phyloP scores from a whole-genome alignment of 805 yeast genomes.

The Nakazawaea ambrosiae region DNA sequence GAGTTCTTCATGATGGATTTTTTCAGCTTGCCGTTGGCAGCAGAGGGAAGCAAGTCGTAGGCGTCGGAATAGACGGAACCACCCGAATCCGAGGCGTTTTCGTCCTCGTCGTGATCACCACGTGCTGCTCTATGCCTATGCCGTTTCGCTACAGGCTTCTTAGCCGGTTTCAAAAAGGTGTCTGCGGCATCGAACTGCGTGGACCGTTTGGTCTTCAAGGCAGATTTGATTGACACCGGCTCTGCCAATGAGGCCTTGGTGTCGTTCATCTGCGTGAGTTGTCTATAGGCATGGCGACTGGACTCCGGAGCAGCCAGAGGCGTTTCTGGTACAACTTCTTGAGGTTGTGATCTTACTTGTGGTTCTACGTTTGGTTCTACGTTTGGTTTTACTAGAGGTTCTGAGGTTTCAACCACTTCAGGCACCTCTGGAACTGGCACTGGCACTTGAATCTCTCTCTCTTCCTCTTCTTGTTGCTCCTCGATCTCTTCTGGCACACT shows the following conservation, averaged over 20 bases:
- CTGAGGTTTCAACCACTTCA: no score
- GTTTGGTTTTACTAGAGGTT: no score
- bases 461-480: conserved; percentile 4
- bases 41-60: conserved; percentile 8
- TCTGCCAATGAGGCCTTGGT: background rate
- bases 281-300: background rate
- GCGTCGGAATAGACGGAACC: conserved; percentile 20
- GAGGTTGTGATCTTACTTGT: background rate
- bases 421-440: no score
- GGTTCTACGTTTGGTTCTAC: background rate
- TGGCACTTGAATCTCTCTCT: no score
- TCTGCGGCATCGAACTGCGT: no score
- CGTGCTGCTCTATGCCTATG: background rate
- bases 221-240: conserved; percentile 14
- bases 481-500: conserved; percentile 9
- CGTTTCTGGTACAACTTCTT: background rate
- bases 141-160: background rate
- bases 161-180: background rate
- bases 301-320: background rate
- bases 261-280: background rate
- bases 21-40: background rate
- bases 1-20: background rate
- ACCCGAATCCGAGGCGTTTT: conserved; percentile 15
- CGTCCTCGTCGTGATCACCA: conserved; percentile 4
- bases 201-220: conserved; percentile 15